These are phyloP conservation scores for Medicago truncatula DNA, from an alignment of 306 rosid species.

Conservation along the genomic window DNA sequence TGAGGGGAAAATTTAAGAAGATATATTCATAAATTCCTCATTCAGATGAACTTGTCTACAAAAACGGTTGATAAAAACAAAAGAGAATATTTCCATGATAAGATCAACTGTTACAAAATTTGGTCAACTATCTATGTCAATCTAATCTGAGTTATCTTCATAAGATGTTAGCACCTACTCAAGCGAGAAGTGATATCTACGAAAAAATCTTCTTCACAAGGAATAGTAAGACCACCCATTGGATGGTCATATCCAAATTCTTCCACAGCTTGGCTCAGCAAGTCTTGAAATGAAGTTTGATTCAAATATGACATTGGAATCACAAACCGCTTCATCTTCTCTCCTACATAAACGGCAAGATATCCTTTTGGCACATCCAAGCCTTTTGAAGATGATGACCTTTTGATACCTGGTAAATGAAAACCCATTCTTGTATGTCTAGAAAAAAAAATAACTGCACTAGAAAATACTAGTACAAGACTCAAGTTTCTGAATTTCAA, in stretches of 20 bases:
- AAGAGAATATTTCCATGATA: neutral
- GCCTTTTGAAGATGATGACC: neutral
- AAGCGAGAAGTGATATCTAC: constrained; percentile 56
- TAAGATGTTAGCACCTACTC: neutral
- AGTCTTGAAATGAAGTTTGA: neutral
- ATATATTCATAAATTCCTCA: neutral
- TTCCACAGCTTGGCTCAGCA: constrained; percentile 73
- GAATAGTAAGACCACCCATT: constrained; percentile 85
- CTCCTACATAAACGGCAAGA: neutral
- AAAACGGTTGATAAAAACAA: neutral
- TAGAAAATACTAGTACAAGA: too few relatives aligned
- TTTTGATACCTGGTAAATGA: neutral
- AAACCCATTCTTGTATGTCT: neutral
- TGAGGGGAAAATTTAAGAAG: neutral
- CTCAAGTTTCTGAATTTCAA: too few relatives aligned
- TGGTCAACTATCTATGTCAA: neutral
- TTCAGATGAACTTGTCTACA: neutral
- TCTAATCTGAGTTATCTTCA: neutral
- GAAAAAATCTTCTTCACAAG: constrained; percentile 79
- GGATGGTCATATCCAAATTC: constrained; percentile 89
- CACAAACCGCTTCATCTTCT: neutral
- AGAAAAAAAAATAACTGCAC: too few relatives aligned
- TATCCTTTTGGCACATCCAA: neutral
- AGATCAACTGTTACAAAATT: neutral
- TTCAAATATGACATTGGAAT: neutral